phyloP scores from a whole-genome alignment of 768 basidiomycete species.

The Gelatoporia subvermispora region DNA sequence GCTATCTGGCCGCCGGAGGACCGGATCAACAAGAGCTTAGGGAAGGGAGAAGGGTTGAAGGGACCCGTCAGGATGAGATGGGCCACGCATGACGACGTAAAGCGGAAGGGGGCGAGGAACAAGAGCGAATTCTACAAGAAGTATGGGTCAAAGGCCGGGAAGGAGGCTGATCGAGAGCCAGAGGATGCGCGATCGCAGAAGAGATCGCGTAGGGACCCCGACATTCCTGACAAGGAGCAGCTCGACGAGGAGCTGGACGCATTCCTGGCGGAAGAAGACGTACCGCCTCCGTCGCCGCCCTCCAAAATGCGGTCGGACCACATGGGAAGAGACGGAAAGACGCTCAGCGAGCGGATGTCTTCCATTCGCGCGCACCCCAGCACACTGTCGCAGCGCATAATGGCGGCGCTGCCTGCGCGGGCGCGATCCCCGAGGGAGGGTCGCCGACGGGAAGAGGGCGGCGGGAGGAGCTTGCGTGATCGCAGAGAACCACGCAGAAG shows the following conservation, averaged over 20 bases:
- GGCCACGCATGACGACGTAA: constrained; percentile 68
- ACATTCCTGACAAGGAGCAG: constrained; percentile 32
- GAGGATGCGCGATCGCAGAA: constrained; percentile 22
- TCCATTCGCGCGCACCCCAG: constrained; percentile 35
- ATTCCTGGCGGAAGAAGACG: constrained; percentile 50
- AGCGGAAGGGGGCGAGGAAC: constrained; percentile 67
- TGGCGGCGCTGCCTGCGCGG: constrained; percentile 40
- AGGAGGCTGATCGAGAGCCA: constrained; percentile 37
- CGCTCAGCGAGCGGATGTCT: constrained; percentile 55
- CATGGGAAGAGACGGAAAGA: constrained; percentile 44
- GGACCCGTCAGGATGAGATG: constrained; percentile 70
- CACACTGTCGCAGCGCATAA: constrained; percentile 41
- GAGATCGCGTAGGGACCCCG: constrained; percentile 31
- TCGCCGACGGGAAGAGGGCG: constrained; percentile 17
- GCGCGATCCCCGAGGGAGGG: constrained; percentile 20
- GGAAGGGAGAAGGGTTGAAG: constrained; percentile 63
- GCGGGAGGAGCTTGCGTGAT: constrained; percentile 10
- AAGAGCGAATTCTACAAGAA: constrained; percentile 78
- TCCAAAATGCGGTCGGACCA: constrained; percentile 71
- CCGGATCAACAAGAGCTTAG: constrained; percentile 67
- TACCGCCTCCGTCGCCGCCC: constrained; percentile 39
- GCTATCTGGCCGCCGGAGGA: constrained; percentile 78
- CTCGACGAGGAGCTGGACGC: constrained; percentile 68
- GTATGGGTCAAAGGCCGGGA: constrained; percentile 64
- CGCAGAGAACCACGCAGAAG: constrained; percentile 25